Conservation (phyloP, 2,329 filamentous ascomycete genomes). For the Arthrinium puccinioides region DNA sequence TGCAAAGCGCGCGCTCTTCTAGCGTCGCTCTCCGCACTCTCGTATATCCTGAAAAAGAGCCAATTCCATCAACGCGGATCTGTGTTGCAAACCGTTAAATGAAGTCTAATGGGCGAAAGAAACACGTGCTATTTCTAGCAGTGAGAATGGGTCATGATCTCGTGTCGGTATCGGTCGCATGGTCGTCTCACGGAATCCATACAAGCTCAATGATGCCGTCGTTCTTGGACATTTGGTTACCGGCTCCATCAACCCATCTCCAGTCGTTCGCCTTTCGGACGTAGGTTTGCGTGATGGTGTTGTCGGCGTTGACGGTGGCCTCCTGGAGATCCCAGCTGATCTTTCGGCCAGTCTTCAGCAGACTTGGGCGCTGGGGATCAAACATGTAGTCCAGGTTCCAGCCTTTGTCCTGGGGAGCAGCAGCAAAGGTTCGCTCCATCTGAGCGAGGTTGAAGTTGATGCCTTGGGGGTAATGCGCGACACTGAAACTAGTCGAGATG, state of each 20-base stretch:
- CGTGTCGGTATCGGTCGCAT: conserved; percentile 5
- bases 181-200: conserved; percentile 38
- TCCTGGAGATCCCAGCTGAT: conserved; percentile 49
- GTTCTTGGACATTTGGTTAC: conserved; percentile 40
- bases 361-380: conserved; percentile 38
- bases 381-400: conserved; percentile 46
- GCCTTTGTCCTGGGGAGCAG: conserved; percentile 37
- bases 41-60: no score
- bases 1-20: no score
- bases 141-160: conserved; percentile 11
- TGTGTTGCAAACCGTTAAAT: no score
- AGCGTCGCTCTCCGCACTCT: no score
- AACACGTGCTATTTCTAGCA: conserved; percentile 7
- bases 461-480: conserved; percentile 47
- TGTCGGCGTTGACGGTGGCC: conserved; percentile 36
- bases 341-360: conserved; percentile 42
- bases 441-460: conserved; percentile 42
- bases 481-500: conserved; percentile 52
- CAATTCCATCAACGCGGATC: no score
- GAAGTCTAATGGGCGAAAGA: background rate
- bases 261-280: conserved; percentile 44
- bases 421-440: conserved; percentile 46
- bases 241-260: conserved; percentile 42
- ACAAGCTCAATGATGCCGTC: conserved; percentile 51
- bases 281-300: conserved; percentile 45